A percentile compares a stretch with the other conserved stretches of the same genome.
Conservation (phyloP, 140 eudicot species). For the Cichorium intybus region DNA sequence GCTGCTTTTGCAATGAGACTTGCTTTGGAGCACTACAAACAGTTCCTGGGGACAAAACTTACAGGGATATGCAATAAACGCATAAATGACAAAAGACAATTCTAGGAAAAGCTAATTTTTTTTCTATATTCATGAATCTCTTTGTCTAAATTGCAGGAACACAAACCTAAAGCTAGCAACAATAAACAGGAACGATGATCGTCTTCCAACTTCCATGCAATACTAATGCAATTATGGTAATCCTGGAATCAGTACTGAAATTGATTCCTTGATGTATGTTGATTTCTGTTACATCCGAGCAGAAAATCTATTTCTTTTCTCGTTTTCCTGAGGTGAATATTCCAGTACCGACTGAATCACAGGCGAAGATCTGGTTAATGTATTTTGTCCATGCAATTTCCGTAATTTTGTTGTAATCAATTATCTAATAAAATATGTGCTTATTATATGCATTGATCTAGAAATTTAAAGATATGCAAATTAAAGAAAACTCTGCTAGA, state of each 20-base stretch:
- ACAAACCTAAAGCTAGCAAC: not conserved
- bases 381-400: not conserved
- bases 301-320: constrained; percentile 1
- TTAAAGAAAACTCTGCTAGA: no score
- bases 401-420: not conserved
- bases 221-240: not conserved
- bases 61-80: not conserved
- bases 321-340: not conserved
- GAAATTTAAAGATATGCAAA: no score
- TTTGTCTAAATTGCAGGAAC: constrained; percentile 1
- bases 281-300: not conserved
- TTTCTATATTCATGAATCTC: not conserved
- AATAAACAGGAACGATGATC: constrained; percentile 1
- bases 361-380: not conserved
- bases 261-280: not conserved
- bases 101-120: not conserved
- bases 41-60: not conserved
- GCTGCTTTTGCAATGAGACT: not conserved
- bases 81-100: not conserved
- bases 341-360: constrained; percentile 1
- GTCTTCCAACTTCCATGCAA: not conserved
- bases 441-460: no score
- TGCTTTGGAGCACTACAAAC: not conserved
- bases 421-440: not conserved
- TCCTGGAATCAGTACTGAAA: not conserved